These are phyloP conservation scores for Diaporthe sp. DNA, from an alignment of 2,329 filamentous ascomycete species.

Conservation along the genomic window DNA sequence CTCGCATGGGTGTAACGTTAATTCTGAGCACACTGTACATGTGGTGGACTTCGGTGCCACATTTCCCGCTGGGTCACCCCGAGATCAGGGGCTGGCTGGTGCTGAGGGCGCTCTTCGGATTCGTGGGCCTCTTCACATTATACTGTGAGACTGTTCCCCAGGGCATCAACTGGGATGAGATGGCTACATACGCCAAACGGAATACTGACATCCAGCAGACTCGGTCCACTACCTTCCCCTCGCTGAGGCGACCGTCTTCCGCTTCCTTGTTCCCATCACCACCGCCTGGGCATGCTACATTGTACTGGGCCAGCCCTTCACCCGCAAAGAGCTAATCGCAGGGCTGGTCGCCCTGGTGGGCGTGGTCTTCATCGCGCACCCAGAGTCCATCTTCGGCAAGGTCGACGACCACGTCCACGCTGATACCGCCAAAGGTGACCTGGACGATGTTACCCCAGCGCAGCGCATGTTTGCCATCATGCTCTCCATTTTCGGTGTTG, in stretches of 20 bases:
- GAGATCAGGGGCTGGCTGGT: constrained; percentile 38
- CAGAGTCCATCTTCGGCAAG: constrained; percentile 67
- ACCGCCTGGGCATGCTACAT: constrained; percentile 77
- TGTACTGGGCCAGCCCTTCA: constrained; percentile 76
- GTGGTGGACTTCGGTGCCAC: constrained; percentile 38
- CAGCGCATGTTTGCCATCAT: constrained; percentile 76
- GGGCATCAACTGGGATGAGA: no score
- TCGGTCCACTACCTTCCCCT: constrained; percentile 77
- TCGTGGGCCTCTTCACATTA: constrained; percentile 38
- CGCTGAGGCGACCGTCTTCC: constrained; percentile 84
- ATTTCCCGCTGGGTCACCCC: constrained; percentile 38
- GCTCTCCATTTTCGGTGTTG: constrained; percentile 76
- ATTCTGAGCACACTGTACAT: constrained; percentile 36
- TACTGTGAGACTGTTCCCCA: constrained; percentile 38
- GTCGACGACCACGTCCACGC: constrained; percentile 42
- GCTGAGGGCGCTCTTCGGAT: constrained; percentile 38
- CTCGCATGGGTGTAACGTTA: constrained; percentile 38
- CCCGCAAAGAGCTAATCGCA: constrained; percentile 76
- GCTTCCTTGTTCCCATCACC: constrained; percentile 81
- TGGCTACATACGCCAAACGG: background rate
- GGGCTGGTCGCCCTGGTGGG: constrained; percentile 78
- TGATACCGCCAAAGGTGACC: constrained; percentile 42
- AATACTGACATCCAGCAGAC: constrained; percentile 49
- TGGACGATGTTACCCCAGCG: constrained; percentile 61
- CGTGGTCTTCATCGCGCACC: constrained; percentile 82